Conservation (phyloP, 345 rosid genomes). For the Populus nigra region DNA sequence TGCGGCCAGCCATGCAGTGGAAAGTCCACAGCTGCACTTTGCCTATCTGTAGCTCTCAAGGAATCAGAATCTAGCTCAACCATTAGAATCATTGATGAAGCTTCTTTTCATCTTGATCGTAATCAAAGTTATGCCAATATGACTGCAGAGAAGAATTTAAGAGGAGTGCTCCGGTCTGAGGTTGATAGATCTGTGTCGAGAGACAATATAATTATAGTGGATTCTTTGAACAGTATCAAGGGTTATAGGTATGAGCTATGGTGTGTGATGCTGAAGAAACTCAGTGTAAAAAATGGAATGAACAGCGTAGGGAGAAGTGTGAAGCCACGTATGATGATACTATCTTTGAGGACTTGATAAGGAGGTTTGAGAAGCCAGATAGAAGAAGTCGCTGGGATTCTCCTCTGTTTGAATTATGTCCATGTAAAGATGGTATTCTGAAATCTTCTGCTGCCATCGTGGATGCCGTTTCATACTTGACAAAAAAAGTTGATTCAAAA, state of each 20-base stretch:
- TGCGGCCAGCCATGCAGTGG: conserved; percentile 98
- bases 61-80: conserved; percentile 60
- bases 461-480: conserved; percentile 77
- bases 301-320: conserved; percentile 60
- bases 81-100: conserved; percentile 67
- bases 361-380: conserved; percentile 91
- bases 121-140: conserved; percentile 85
- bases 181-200: conserved; percentile 94
- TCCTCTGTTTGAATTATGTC: conserved; percentile 77
- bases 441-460: conserved; percentile 56
- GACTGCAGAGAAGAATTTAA: conserved; percentile 84
- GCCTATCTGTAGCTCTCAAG: conserved; percentile 62
- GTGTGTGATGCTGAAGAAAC: conserved; percentile 83
- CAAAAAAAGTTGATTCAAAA: conserved; percentile 67
- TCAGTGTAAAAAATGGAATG: conserved; percentile 72
- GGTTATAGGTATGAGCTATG: conserved; percentile 93
- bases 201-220: conserved; percentile 75
- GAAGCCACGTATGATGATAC: conserved; percentile 56
- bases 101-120: conserved; percentile 79
- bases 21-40: conserved; percentile 64
- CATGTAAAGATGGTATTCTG: conserved; percentile 50
- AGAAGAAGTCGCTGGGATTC: conserved; percentile 96
- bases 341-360: conserved; percentile 70
- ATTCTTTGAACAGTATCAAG: conserved; percentile 92
- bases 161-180: conserved; percentile 94